These are phyloP conservation scores for Myochromella boudieri DNA, from an alignment of 768 basidiomycete species.

Conservation along the genomic window DNA sequence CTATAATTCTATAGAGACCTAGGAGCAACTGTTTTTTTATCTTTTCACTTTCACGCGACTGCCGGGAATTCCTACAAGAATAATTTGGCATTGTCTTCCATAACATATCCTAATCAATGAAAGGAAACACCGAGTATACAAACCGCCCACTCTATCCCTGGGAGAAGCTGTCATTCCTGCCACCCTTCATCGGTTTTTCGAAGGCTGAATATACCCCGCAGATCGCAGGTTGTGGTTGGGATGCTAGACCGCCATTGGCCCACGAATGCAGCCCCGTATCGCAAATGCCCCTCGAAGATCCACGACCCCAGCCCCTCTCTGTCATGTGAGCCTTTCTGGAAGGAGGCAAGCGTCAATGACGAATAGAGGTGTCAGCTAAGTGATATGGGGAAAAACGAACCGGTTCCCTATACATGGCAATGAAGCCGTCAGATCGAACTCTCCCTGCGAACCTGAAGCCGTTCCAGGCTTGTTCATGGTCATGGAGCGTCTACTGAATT, in stretches of 20 bases:
- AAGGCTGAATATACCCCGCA: constrained; percentile 61
- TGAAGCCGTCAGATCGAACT: constrained; percentile 56
- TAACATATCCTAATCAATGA: too few species aligned
- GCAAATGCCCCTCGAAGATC: constrained; percentile 58
- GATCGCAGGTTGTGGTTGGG: constrained; percentile 28
- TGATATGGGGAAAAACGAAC: constrained; percentile 30
- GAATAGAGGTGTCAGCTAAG: constrained; percentile 4
- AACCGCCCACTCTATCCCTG: too few species aligned
- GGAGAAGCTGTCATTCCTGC: too few species aligned
- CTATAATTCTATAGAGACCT: too few species aligned
- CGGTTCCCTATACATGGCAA: constrained; percentile 61
- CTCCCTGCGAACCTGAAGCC: constrained; percentile 61
- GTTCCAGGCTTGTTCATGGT: constrained; percentile 65
- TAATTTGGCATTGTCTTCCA: too few species aligned
- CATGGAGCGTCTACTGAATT: constrained; percentile 44
- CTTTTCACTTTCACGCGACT: not conserved
- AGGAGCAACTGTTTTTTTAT: too few species aligned
- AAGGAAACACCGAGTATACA: too few species aligned
- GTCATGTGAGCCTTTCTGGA: constrained; percentile 39
- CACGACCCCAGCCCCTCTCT: constrained; percentile 45
- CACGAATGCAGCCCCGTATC: constrained; percentile 46
- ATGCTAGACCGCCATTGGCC: constrained; percentile 51
- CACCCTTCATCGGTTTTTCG: constrained; percentile 33
- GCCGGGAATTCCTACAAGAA: too few species aligned
- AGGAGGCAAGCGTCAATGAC: not conserved